phyloP scores from a whole-genome alignment of 345 rosid genomes.

The Acer saccharum region DNA sequence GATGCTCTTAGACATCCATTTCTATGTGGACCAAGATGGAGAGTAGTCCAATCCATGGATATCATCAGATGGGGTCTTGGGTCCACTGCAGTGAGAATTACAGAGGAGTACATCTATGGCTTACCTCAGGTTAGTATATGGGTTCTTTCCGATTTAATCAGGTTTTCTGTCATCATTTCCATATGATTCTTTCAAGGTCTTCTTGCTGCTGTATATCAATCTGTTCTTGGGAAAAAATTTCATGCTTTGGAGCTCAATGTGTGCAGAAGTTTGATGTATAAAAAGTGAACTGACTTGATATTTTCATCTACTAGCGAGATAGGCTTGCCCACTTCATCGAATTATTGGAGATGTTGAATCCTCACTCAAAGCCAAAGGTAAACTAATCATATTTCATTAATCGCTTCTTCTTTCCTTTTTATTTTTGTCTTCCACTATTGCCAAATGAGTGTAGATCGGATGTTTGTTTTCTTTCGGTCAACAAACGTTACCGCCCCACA shows the following conservation, averaged over 20 bases:
- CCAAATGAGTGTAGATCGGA: background rate
- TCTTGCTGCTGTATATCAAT: no score
- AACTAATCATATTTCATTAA: slow-evolving; percentile 12
- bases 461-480: background rate
- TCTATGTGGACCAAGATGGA: slow-evolving; percentile 95
- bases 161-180: background rate
- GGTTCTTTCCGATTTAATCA: background rate
- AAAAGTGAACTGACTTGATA: slow-evolving; percentile 22
- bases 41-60: slow-evolving; percentile 84
- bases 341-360: slow-evolving; percentile 93
- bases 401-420: background rate
- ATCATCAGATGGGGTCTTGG: slow-evolving; percentile 97
- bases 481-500: no score
- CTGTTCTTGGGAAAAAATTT: no score
- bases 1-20: slow-evolving; percentile 95
- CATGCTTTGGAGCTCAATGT: background rate
- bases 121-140: slow-evolving; percentile 60
- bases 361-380: slow-evolving; percentile 81
- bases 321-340: slow-evolving; percentile 85
- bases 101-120: slow-evolving; percentile 86
- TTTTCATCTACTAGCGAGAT: slow-evolving; percentile 51
- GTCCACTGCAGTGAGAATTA: slow-evolving; percentile 84
- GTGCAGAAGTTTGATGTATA: background rate
- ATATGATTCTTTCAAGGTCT: background rate
- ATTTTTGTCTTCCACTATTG: background rate